Evolutionary conservation across 2,329 filamentous ascomycete species (phyloP).

Genomic region (Fonsecaea nubica): DNA sequence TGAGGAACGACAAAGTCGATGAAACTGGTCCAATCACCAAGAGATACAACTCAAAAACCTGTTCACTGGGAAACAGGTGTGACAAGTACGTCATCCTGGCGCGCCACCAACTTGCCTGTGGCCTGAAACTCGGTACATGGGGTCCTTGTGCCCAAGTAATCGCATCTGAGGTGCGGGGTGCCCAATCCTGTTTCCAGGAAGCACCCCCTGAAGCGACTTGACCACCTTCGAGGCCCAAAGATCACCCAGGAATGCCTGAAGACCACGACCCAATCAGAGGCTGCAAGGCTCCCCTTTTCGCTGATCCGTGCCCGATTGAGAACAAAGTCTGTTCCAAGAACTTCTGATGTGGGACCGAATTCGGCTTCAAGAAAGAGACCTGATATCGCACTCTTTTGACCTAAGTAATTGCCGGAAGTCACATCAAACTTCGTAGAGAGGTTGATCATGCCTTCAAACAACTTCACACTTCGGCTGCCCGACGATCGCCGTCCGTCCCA

Average conservation of each 20-base stretch:
- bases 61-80: background rate
- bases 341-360: background rate
- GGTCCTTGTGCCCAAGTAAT: slow-evolving; percentile 3
- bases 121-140: slow-evolving; percentile 8
- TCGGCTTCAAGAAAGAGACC: background rate
- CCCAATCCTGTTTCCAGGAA: slow-evolving; percentile 13
- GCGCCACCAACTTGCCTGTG: background rate
- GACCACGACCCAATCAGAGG: slow-evolving; percentile 12
- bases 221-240: background rate
- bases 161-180: background rate
- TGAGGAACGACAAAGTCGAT: background rate
- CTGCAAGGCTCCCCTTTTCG: slow-evolving; percentile 5
- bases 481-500: background rate
- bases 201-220: background rate
- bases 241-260: background rate
- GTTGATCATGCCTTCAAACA: background rate
- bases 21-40: background rate
- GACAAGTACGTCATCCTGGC: background rate
- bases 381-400: background rate
- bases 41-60: background rate
- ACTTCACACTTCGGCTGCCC: background rate
- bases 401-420: background rate
- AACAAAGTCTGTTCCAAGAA: background rate
- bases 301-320: slow-evolving; percentile 3
- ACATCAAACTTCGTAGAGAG: background rate